These are phyloP conservation scores for Mycena pura DNA, from an alignment of 768 basidiomycete species.

Conservation along the genomic window DNA sequence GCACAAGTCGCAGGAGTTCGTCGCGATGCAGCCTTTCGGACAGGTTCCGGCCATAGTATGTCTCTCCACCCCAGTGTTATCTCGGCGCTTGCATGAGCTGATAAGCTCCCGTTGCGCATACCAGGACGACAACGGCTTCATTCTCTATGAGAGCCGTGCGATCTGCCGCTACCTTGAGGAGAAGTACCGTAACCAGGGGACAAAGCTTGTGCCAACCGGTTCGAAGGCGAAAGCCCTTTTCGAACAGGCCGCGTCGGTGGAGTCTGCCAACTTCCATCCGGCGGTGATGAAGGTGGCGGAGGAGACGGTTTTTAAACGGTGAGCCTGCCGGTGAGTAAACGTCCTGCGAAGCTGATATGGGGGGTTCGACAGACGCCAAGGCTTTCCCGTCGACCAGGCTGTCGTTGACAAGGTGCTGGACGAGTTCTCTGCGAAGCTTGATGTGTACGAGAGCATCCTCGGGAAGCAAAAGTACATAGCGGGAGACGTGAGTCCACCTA, in stretches of 20 bases:
- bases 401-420: conserved; percentile 25
- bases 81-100: not conserved
- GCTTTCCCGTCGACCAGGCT: too few species aligned
- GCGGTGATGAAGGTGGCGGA: conserved; percentile 42
- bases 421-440: conserved; percentile 40
- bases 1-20: conserved; percentile 53
- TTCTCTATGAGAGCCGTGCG: conserved; percentile 56
- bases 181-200: conserved; percentile 49
- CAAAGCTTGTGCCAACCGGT: conserved; percentile 43
- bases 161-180: conserved; percentile 52
- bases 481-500: conserved; percentile 39
- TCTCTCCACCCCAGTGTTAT: too few species aligned
- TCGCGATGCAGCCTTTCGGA: conserved; percentile 66
- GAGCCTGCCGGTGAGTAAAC: not conserved
- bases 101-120: not conserved
- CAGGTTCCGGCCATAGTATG: conserved; percentile 63
- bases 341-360: not conserved
- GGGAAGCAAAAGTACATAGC: conserved; percentile 49
- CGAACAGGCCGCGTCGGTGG: conserved; percentile 46
- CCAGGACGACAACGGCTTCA: not conserved
- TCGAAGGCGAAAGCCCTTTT: conserved; percentile 36
- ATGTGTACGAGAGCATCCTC: conserved; percentile 51
- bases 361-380: conserved; percentile 39
- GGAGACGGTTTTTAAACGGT: conserved; percentile 54
- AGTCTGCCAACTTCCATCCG: conserved; percentile 51